These are phyloP conservation scores for Amphibolis antarctica DNA, from an alignment of 106 monocot genomes.

Conservation along the genomic window DNA sequence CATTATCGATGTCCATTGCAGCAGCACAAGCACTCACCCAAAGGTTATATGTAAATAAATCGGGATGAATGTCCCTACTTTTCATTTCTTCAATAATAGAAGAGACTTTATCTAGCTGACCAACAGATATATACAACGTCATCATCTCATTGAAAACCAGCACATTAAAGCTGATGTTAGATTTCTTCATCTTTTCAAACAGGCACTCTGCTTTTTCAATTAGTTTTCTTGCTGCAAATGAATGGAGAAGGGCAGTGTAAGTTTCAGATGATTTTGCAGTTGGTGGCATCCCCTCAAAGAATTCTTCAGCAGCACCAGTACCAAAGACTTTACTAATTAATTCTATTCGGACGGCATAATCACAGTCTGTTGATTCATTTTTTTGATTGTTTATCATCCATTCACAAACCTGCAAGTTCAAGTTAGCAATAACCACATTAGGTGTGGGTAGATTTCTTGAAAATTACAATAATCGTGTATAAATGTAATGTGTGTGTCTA, in stretches of 20 bases:
- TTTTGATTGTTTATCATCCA: conserved; percentile 83
- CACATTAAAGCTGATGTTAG: conserved; percentile 15
- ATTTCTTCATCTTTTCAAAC: conserved; percentile 57
- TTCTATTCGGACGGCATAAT: conserved; percentile 70
- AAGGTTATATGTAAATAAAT: conserved; percentile 86
- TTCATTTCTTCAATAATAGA: conserved; percentile 57
- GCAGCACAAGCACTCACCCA: conserved; percentile 76
- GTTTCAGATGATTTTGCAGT: conserved; percentile 51
- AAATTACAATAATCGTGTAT: too few species aligned
- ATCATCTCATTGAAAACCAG: conserved; percentile 86
- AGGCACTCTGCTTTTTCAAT: conserved; percentile 60
- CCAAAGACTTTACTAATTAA: conserved; percentile 90
- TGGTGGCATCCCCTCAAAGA: conserved; percentile 68
- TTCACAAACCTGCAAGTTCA: conserved; percentile 68
- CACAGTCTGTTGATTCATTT: conserved; percentile 43
- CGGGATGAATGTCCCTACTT: conserved; percentile 35
- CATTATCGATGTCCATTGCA: conserved; percentile 41
- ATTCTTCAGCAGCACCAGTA: conserved; percentile 72
- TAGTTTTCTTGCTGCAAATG: conserved; percentile 58
- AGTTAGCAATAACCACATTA: conserved; percentile 1
- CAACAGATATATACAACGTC: conserved; percentile 83
- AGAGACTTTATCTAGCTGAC: conserved; percentile 66
- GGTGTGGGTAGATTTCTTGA: too few species aligned
- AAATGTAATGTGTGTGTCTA: too few species aligned
- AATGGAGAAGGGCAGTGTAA: conserved; percentile 75